phyloP scores from a whole-genome alignment of 1,284 basidiomycete genomes.

The Polyporus tsugae region DNA sequence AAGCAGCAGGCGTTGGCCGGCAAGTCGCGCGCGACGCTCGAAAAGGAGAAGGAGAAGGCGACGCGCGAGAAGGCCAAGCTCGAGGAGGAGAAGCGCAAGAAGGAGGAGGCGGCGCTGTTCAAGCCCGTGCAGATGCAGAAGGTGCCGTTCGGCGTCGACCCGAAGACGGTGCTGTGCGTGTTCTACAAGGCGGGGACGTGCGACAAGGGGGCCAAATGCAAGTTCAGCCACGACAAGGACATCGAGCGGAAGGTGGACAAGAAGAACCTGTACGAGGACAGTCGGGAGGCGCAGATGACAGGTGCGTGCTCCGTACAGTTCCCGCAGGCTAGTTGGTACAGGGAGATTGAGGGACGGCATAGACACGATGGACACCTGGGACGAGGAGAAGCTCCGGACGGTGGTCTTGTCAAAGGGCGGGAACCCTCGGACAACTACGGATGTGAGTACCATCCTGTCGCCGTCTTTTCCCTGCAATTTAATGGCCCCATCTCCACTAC shows the following conservation, averaged over 20 bases:
- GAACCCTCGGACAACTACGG: conserved; percentile 92
- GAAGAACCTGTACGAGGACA: conserved; percentile 95
- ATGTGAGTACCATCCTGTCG: conserved; percentile 59
- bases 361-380: conserved; percentile 99
- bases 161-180: conserved; percentile 89
- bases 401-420: conserved; percentile 92
- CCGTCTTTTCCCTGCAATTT: conserved; percentile 5
- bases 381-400: conserved; percentile 89
- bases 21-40: conserved; percentile 80
- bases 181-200: conserved; percentile 92
- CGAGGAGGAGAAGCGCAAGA: conserved; percentile 86
- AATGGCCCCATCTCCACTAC: not conserved
- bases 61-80: conserved; percentile 79
- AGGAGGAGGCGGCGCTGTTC: conserved; percentile 86
- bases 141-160: conserved; percentile 95
- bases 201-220: conserved; percentile 93
- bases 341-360: conserved; percentile 8
- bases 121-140: conserved; percentile 85
- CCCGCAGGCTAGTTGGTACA: conserved; percentile 5
- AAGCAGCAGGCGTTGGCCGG: conserved; percentile 76
- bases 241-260: conserved; percentile 94
- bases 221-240: conserved; percentile 94
- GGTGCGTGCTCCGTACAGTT: conserved; percentile 55
- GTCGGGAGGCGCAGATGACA: conserved; percentile 79
- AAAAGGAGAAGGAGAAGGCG: conserved; percentile 84